Base-by-base conservation (phyloP, 2,329 filamentous ascomycete species). In the Xylariomycetidae sp. region DNA sequence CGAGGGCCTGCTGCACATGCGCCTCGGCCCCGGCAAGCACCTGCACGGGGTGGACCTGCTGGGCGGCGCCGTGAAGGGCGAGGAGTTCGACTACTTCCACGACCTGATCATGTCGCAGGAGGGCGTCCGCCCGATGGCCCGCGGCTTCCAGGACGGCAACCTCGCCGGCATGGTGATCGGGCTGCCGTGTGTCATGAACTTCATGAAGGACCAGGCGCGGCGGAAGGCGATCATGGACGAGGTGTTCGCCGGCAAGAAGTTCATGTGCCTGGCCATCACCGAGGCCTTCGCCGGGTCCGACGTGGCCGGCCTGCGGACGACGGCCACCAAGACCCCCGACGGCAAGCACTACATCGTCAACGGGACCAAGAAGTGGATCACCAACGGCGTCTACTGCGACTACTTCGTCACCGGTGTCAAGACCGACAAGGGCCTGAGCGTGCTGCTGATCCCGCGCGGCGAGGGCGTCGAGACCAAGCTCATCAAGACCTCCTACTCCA, bases 61-160 rank as follows among this genome's bases (percentile, higher is more conserved):
- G 34, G 73, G 70, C 39, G 85, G 84, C 10, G 81, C 69, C 12
- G 70, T 88, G 34, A 75, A 84, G 52, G 83, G 83, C 31, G 77
- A 87, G 58, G 81, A 89, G 42, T 93, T 89, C 49, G 85, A 93
- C 58, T 89, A 88, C 60, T 85, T 93, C 61, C 85, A 92, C 58
- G 86, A 92, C 56, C 57, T 92, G 55, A 76, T 93, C 44, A 67
- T 84, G 32, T 65, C 69, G 7, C 86, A 93, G 61, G 87, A 93
- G 60, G 63, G 85, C 45, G 69, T 73, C 2, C 72, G 87, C 19
- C 67, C 75, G 6, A 85, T 82, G 56, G 79, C 82, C 18, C 67
- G 85, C 48, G 87, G 86, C 1, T 94, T 92, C 62, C 79, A 86
- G 57, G 87, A 94, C 56, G 87, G 85, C 4, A 89, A 87, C 60